phyloP scores from a whole-genome alignment of 2,329 filamentous ascomycete species.

The Alternaria atra region DNA sequence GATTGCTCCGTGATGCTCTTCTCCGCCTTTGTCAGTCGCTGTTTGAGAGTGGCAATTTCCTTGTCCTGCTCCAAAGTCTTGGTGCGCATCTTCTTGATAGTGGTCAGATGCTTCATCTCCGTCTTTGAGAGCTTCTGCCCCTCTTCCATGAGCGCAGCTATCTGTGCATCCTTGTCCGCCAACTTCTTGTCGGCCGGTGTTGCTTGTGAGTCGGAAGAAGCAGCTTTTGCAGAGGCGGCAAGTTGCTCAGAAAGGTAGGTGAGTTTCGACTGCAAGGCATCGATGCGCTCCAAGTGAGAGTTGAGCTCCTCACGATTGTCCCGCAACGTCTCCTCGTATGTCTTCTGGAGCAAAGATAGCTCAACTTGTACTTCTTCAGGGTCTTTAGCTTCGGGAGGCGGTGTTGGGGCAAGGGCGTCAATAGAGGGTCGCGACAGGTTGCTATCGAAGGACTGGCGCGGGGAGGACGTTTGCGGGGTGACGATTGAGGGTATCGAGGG shows the following conservation, averaged over 20 bases:
- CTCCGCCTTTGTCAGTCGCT: conserved; percentile 71
- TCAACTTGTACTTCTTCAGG: conserved; percentile 53
- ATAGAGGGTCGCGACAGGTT: conserved; percentile 41
- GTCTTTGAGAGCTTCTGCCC: conserved; percentile 86
- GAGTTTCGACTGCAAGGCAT: conserved; percentile 89
- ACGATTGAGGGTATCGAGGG: conserved; percentile 44
- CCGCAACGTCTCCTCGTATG: conserved; percentile 61
- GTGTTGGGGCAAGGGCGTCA: conserved; percentile 38
- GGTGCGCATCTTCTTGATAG: conserved; percentile 79
- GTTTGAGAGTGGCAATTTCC: conserved; percentile 60
- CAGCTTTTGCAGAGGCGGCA: conserved; percentile 76
- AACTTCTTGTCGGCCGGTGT: conserved; percentile 73
- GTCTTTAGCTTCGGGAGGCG: conserved; percentile 44
- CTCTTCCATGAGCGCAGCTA: conserved; percentile 89
- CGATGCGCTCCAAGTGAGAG: conserved; percentile 85
- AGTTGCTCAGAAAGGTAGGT: conserved; percentile 86
- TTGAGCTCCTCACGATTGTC: conserved; percentile 84
- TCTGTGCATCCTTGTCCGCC: conserved; percentile 89
- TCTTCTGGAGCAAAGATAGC: conserved; percentile 59
- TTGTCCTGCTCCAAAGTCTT: conserved; percentile 63
- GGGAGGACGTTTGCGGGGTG: conserved; percentile 38
- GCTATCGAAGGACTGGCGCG: conserved; percentile 48
- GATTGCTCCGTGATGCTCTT: conserved; percentile 69
- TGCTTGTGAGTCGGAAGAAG: conserved; percentile 57
- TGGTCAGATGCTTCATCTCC: conserved; percentile 83